Percentiles rank a stretch among this genome's conserved stretches.
Evolutionary conservation across 768 basidiomycete species (phyloP).

Genomic region (Tulasnella calospora): DNA sequence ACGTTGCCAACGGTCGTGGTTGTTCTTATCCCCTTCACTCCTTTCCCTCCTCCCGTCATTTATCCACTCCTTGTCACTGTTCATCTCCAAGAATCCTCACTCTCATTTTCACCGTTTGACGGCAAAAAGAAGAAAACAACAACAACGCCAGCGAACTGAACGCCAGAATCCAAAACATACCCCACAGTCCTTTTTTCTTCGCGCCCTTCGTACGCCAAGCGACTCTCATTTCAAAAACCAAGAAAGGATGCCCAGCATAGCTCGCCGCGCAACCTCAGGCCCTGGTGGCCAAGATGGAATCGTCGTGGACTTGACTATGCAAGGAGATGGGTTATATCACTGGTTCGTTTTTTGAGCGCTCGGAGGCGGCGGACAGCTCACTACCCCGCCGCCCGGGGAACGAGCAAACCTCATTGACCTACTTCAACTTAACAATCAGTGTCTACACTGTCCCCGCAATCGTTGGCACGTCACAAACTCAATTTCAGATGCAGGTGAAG

Average conservation of each 20-base stretch:
- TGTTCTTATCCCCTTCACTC: not conserved
- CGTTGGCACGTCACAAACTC: slow-evolving; percentile 49
- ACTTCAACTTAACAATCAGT: slow-evolving; percentile 37
- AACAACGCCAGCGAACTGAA: not conserved
- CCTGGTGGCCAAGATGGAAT: slow-evolving; percentile 14
- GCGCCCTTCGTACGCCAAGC: not conserved
- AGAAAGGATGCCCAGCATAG: not conserved
- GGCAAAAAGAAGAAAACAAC: not conserved
- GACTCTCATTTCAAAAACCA: not conserved
- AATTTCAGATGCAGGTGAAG: slow-evolving; percentile 38
- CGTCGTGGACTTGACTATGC: slow-evolving; percentile 17
- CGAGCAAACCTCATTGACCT: not conserved
- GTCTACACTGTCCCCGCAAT: slow-evolving; percentile 59
- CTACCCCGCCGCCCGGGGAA: not conserved
- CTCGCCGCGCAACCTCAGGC: not conserved
- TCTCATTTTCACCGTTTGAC: not conserved
- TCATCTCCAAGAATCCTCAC: not conserved
- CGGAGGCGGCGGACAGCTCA: not conserved
- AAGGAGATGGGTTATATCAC: slow-evolving; percentile 17
- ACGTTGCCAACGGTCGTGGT: not conserved
- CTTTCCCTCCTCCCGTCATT: not conserved
- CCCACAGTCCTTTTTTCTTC: not conserved
- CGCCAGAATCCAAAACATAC: not conserved
- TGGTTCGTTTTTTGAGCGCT: slow-evolving; percentile 7
- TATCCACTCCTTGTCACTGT: not conserved